Percentiles rank a stretch among this genome's conserved stretches.
Evolutionary conservation across 306 rosid genomes (phyloP).

Genomic region (Argentina anserina): DNA sequence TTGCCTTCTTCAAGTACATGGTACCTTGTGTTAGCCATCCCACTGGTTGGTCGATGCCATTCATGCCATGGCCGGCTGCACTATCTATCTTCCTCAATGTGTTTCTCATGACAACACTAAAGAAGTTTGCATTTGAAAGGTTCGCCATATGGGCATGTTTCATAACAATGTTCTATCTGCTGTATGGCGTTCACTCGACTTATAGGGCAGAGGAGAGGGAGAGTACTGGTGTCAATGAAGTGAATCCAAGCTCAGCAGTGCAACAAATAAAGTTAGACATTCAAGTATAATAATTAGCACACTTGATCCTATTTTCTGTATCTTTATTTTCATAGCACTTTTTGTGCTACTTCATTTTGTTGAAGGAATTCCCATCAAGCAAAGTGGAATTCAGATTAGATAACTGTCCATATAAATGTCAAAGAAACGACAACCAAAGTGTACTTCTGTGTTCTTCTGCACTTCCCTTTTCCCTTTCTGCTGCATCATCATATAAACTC

Average conservation of each 20-base stretch:
- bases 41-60: constrained; percentile 65
- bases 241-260: constrained; percentile 32
- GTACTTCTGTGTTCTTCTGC: background rate
- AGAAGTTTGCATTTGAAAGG: constrained; percentile 50
- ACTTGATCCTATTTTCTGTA: background rate
- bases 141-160: constrained; percentile 67
- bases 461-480: background rate
- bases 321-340: background rate
- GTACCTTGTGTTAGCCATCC: constrained; percentile 29
- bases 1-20: constrained; percentile 52
- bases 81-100: constrained; percentile 73
- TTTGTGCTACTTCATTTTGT: background rate
- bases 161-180: constrained; percentile 67
- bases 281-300: constrained; percentile 40
- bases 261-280: constrained; percentile 60
- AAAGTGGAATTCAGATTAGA: constrained; percentile 8
- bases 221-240: constrained; percentile 29
- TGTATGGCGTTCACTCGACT: constrained; percentile 92
- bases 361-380: constrained; percentile 11
- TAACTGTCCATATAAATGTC: background rate
- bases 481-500: background rate
- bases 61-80: constrained; percentile 94
- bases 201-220: constrained; percentile 70
- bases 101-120: constrained; percentile 71
- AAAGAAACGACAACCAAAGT: background rate